Percentiles rank a stretch among this genome's conserved stretches.
Conservation (phyloP, 495 filamentous ascomycete species). For the Stereocaulon alpinum region DNA sequence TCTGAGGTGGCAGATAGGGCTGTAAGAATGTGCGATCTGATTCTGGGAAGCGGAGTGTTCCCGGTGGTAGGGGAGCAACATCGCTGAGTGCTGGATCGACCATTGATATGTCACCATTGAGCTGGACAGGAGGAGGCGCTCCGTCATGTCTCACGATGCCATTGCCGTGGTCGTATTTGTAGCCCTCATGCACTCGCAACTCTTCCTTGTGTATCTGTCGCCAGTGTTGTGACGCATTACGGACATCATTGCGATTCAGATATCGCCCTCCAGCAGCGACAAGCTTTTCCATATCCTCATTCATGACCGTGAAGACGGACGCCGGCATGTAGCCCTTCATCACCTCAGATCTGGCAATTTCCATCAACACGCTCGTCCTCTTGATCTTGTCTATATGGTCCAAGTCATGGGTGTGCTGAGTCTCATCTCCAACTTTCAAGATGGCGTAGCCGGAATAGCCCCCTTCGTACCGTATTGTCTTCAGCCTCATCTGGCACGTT, state of each 20-base stretch:
- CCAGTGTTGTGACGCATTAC: constrained; percentile 44
- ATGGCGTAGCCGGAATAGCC: constrained; percentile 22
- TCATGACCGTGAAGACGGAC: constrained; percentile 42
- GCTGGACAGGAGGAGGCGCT: constrained; percentile 17
- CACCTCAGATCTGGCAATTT: constrained; percentile 38
- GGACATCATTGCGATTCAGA: constrained; percentile 41
- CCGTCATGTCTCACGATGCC: constrained; percentile 34
- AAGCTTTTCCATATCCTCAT: constrained; percentile 38
- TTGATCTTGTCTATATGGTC: constrained; percentile 44
- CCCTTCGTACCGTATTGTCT: constrained; percentile 40
- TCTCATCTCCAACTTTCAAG: constrained; percentile 27
- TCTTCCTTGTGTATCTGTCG: constrained; percentile 40
- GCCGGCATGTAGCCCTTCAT: constrained; percentile 44
- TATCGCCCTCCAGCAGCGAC: constrained; percentile 40
- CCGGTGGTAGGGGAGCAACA: constrained; percentile 27
- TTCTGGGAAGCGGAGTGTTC: constrained; percentile 37
- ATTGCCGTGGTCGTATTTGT: constrained; percentile 42
- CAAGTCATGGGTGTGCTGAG: constrained; percentile 39
- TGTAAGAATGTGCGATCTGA: constrained; percentile 38
- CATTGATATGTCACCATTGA: constrained; percentile 12
- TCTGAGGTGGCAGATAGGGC: constrained; percentile 35
- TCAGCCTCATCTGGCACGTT: constrained; percentile 43
- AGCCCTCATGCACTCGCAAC: constrained; percentile 40
- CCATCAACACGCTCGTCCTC: constrained; percentile 43
- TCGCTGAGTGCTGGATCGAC: constrained; percentile 17